phyloP scores from a whole-genome alignment of 2,329 filamentous ascomycete genomes.

The Exophiala aquamarina region DNA sequence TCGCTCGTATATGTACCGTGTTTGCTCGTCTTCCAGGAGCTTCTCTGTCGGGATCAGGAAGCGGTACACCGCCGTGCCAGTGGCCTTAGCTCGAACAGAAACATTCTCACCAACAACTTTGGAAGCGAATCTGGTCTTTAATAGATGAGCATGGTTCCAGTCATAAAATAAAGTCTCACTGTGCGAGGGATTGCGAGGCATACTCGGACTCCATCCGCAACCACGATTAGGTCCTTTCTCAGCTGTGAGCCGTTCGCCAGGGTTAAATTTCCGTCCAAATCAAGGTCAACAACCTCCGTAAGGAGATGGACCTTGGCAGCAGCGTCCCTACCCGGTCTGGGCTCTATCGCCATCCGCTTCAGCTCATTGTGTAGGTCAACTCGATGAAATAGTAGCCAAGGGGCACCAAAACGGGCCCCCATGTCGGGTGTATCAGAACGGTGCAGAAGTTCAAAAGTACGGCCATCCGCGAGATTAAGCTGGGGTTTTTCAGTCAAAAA shows the following conservation, averaged over 20 bases:
- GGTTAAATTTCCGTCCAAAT: conserved; percentile 26
- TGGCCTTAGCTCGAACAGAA: conserved; percentile 26
- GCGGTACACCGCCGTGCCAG: conserved; percentile 33
- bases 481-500: conserved; percentile 1
- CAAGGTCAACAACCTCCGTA: conserved; percentile 27
- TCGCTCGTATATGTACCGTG: conserved; percentile 29
- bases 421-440: neutral
- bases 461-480: neutral
- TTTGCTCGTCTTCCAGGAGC: conserved; percentile 32
- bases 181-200: conserved; percentile 25
- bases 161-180: neutral
- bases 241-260: conserved; percentile 31
- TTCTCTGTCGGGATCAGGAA: conserved; percentile 37
- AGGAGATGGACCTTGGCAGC: conserved; percentile 23
- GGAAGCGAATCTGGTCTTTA: conserved; percentile 26
- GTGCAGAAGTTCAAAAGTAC: conserved; percentile 1
- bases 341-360: conserved; percentile 31
- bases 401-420: conserved; percentile 7
- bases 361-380: conserved; percentile 41
- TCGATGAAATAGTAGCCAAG: conserved; percentile 34
- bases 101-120: conserved; percentile 17
- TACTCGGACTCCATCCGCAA: conserved; percentile 41
- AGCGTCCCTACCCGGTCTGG: conserved; percentile 6
- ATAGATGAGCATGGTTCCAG: neutral
- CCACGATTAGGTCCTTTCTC: conserved; percentile 38